phyloP scores from a whole-genome alignment of 23 red algal genomes.

The Gracilaria gracilis region DNA sequence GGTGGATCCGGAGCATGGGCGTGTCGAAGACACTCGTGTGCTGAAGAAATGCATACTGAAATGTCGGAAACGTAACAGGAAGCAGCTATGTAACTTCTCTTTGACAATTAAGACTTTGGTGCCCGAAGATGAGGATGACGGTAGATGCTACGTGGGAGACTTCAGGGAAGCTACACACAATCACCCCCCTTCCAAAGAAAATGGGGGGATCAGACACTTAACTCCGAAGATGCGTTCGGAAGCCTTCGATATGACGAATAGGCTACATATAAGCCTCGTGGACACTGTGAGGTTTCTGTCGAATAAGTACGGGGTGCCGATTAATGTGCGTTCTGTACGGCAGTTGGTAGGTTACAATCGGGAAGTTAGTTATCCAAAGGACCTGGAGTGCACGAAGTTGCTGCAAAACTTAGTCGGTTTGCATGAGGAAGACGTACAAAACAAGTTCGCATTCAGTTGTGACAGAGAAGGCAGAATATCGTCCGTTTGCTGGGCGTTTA shows the following conservation, averaged over 20 bases:
- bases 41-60: constrained; percentile 2
- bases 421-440: background rate
- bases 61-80: background rate
- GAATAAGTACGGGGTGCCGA: background rate
- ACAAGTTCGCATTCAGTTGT: background rate
- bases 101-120: background rate
- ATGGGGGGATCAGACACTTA: background rate
- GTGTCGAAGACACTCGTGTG: background rate
- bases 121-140: background rate
- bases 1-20: background rate
- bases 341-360: background rate
- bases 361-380: background rate
- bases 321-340: background rate
- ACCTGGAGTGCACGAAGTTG: constrained; percentile 16
- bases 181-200: background rate
- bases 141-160: constrained; percentile 6
- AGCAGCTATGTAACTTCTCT: background rate
- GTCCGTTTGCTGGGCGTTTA: background rate
- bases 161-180: background rate
- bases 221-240: background rate
- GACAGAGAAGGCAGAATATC: background rate
- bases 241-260: background rate
- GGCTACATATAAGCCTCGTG: background rate
- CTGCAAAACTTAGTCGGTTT: background rate
- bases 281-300: background rate